Evolutionary conservation across 106 monocot species (phyloP), one percentile per base, ranked within the genome.

Genomic region (Allium fistulosum): DNA sequence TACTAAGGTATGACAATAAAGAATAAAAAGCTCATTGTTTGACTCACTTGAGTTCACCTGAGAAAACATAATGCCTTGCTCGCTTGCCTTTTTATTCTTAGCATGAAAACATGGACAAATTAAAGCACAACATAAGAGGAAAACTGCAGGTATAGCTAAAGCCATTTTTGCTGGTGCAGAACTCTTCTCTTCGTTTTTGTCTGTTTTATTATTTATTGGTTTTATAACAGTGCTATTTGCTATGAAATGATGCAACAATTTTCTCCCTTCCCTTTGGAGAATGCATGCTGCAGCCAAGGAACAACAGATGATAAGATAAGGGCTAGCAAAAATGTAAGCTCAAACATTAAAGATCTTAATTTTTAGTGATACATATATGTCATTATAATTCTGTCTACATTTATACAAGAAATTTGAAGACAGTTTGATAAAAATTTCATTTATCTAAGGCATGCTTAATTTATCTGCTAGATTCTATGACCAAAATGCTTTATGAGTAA

Each of bases 61-160:
- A 37, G 57, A 61, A 48, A 57, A 59, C 26, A 83, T 63, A 73
- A 76, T 79, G 60, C 65, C 66, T 37, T 72, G 72, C 69, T 83
- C 79, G 48, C 68, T 69, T 12, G 61, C 10, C 58, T 79, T 76
- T 37, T 60, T 79, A 63, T 52, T 72, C 68, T 69, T 83, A 17
- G 76, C 27, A 49, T 65, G 58, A 68, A 75, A 79, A 62, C 83
- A 83, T 60, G 83, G 79, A 61, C 79, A 83, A 1, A 80, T 15
- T 11, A 72, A 57, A n/a, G 52, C 61, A 22, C 68, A 83, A 53
- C 76, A 80, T 28, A 80, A 49, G 63, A 73, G 69, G 26, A 79
- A 79, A 72, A 76, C 58, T 17, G 72, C 76, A 55, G 75, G 18
- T 69, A 73, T 55, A 52, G 68, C 71, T 7, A 83, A 13, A 72